Evolutionary conservation across 305 asterid genomes (phyloP), one percentile per base, ranked within the genome.

Genomic region (Stenogyne calaminthoides): DNA sequence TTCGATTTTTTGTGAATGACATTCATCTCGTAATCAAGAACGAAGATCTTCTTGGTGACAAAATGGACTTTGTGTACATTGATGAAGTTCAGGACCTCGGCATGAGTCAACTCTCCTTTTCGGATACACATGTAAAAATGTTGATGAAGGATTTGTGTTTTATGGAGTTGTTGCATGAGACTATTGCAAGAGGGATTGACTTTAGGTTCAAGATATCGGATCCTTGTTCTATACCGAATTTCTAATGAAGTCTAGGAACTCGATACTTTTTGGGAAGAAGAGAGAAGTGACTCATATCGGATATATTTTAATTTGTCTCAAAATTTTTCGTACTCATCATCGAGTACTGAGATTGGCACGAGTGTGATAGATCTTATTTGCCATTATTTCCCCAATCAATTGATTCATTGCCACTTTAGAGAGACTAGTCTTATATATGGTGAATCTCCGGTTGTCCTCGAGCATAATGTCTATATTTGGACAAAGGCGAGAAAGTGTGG

Each of bases 81-180:
- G 97, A 91, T 70, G 97, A 91, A 77, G 93, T 89, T 20, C 97
- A 89, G 73, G 97, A 91, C 69, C 90, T 91, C 8, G 84, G 84
- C n/a, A 86, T 86, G 91, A 81, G 87, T n/a, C 97, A 91, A 42
- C 78, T 88, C 51, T 76, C 87, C 90, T 91, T 57, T 87, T 88
- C 82, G 78, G 76, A 71, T 72, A 85, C 72, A 76, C 88, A 57
- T 90, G 97, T 81, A 74, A 73, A 40, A 88, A 88, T 73, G 80
- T 86, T 5, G 87, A 82, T 4, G 93, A 88, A 40, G 95, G 97
- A 0, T 88, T 85, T 67, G 86, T 83, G 37, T 88, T 91, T 71
- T 84, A 84, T 10, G 93, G 95, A n/a, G 97, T 88, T 62, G 88
- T 95, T 0, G 95, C 93, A 0, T 93, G n/a, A 91, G n/a, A 89